Conservation (phyloP, 2,329 filamentous ascomycete genomes). For the Pseudogymnoascus sp. region DNA sequence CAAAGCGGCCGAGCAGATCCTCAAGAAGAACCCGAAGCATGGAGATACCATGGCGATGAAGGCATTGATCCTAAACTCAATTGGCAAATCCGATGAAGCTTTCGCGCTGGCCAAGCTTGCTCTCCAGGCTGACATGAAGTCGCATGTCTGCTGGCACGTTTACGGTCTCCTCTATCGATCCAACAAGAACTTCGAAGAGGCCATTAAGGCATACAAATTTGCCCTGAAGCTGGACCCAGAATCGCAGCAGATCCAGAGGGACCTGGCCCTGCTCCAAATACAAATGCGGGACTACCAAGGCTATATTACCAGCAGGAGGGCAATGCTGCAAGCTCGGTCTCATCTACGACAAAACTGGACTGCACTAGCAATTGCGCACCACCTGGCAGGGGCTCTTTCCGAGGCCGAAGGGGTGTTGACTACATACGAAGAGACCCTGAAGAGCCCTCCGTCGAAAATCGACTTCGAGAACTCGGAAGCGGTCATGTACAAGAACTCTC, state of each 20-base stretch:
- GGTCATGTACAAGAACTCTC: slow-evolving; percentile 84
- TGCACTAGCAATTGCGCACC: slow-evolving; percentile 86
- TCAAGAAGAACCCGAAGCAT: slow-evolving; percentile 91
- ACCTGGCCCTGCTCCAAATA: slow-evolving; percentile 84
- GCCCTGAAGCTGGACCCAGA: slow-evolving; percentile 90
- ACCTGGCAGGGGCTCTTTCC: slow-evolving; percentile 74
- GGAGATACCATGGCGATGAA: slow-evolving; percentile 99
- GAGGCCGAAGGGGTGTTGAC: slow-evolving; percentile 87
- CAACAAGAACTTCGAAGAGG: slow-evolving; percentile 96
- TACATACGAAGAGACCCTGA: slow-evolving; percentile 89
- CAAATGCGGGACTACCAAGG: slow-evolving; percentile 95
- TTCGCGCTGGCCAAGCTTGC: slow-evolving; percentile 90
- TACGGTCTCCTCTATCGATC: slow-evolving; percentile 90
- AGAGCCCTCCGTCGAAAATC: slow-evolving; percentile 63
- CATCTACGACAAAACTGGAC: slow-evolving; percentile 91
- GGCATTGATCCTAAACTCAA: slow-evolving; percentile 87
- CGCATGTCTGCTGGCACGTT: slow-evolving; percentile 98
- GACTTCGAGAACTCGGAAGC: slow-evolving; percentile 94
- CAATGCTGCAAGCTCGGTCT: slow-evolving; percentile 80
- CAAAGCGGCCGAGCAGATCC: slow-evolving; percentile 92
- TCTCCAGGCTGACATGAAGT: slow-evolving; percentile 94
- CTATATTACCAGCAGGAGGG: slow-evolving; percentile 79
- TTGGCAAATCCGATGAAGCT: slow-evolving; percentile 87
- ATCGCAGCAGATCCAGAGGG: slow-evolving; percentile 85
- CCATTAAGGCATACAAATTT: slow-evolving; percentile 98